Conservation (phyloP, 2,329 filamentous ascomycete genomes). For the Atkinsonella texensis region DNA sequence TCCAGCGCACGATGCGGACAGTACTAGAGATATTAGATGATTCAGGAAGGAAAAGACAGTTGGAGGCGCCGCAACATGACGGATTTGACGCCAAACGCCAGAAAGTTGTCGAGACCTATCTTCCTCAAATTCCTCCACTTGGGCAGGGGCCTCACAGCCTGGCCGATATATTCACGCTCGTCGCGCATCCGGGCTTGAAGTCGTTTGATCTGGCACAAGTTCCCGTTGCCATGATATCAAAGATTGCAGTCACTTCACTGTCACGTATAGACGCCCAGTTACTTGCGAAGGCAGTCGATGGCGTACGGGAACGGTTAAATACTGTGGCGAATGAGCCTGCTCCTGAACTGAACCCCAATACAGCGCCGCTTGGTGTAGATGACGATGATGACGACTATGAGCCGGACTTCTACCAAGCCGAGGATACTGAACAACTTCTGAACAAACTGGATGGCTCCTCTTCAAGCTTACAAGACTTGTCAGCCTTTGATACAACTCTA, state of each 20-base stretch:
- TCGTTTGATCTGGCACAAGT: slow-evolving; percentile 76
- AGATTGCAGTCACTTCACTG: slow-evolving; percentile 71
- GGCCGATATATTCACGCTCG: slow-evolving; percentile 79
- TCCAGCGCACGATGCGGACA: slow-evolving; percentile 70
- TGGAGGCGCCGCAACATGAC: slow-evolving; percentile 58
- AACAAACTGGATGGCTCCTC: slow-evolving; percentile 64
- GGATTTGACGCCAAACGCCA: slow-evolving; percentile 76
- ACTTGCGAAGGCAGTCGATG: slow-evolving; percentile 61
- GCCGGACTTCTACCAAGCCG: slow-evolving; percentile 67
- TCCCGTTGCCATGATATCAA: slow-evolving; percentile 61
- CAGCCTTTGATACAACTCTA: slow-evolving; percentile 30
- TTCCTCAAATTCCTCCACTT: slow-evolving; percentile 52
- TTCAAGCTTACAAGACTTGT: slow-evolving; percentile 26
- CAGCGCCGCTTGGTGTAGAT: slow-evolving; percentile 50
- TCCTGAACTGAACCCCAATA: slow-evolving; percentile 42
- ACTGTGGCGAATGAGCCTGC: slow-evolving; percentile 32
- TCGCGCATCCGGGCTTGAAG: slow-evolving; percentile 56
- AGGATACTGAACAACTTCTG: slow-evolving; percentile 65
- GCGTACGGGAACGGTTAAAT: slow-evolving; percentile 38
- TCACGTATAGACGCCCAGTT: slow-evolving; percentile 56
- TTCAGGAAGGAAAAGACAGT: slow-evolving; percentile 61
- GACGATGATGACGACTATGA: slow-evolving; percentile 86
- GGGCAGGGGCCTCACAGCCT: slow-evolving; percentile 65
- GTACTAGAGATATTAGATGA: slow-evolving; percentile 73
- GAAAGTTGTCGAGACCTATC: slow-evolving; percentile 37